Evolutionary conservation across 331 rosid species (phyloP).

Genomic region (Spiraea crenata): DNA sequence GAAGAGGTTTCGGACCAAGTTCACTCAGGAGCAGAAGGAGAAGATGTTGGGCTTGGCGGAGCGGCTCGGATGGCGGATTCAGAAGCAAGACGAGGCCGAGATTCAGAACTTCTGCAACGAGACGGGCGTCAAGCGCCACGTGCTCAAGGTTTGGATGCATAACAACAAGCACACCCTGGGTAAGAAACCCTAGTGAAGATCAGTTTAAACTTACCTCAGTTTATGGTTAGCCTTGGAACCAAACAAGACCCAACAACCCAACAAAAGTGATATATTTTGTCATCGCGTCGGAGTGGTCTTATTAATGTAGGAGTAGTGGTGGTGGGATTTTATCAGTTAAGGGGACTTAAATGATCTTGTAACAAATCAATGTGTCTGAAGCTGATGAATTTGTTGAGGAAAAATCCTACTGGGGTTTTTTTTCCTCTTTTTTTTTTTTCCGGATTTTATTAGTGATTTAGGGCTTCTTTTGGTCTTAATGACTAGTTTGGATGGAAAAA

Average conservation of each 20-base stretch:
- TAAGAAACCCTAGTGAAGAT: constrained; percentile 77
- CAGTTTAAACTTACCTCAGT: neutral
- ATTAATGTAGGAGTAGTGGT: too few relatives aligned
- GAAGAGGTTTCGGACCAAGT: constrained; percentile 76
- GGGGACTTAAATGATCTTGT: too few relatives aligned
- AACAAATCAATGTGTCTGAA: too few relatives aligned
- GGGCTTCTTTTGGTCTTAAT: too few relatives aligned
- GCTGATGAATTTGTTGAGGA: too few relatives aligned
- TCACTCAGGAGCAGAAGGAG: constrained; percentile 80
- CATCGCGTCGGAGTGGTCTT: too few relatives aligned
- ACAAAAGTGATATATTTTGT: neutral
- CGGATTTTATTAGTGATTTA: neutral
- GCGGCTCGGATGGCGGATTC: constrained; percentile 71
- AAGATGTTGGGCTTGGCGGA: constrained; percentile 80
- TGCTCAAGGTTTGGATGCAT: constrained; percentile 99
- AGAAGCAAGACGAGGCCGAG: constrained; percentile 69
- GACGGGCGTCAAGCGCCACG: constrained; percentile 77
- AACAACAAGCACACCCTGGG: constrained; percentile 98
- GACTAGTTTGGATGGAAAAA: too few relatives aligned
- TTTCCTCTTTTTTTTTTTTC: neutral
- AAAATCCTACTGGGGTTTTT: too few relatives aligned
- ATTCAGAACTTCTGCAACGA: constrained; percentile 83
- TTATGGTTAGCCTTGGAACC: neutral
- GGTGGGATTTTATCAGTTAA: too few relatives aligned
- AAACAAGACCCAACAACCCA: neutral